Evolutionary conservation across 768 basidiomycete genomes (phyloP).

Genomic region (Collybiopsis luxurians): DNA sequence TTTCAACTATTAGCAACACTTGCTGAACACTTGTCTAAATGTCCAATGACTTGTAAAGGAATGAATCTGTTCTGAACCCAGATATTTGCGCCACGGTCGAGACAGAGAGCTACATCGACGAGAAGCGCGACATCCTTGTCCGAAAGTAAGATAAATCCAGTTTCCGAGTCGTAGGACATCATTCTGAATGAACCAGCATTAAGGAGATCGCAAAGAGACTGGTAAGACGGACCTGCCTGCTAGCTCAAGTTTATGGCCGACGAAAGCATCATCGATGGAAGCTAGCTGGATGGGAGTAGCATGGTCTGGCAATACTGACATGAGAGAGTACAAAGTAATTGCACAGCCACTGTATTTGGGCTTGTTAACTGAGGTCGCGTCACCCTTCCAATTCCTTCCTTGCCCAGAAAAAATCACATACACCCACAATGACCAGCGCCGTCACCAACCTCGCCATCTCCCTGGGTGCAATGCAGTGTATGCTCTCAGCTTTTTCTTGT

Average conservation of each 20-base stretch:
- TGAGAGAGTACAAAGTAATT: not conserved
- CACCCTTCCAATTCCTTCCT: not conserved
- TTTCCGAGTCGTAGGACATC: constrained; percentile 50
- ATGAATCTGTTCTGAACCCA: constrained; percentile 57
- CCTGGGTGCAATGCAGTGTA: constrained; percentile 91
- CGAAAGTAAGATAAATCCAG: constrained; percentile 45
- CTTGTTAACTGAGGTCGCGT: not conserved
- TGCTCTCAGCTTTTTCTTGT: constrained; percentile 12
- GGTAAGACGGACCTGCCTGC: constrained; percentile 61
- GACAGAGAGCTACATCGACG: constrained; percentile 54
- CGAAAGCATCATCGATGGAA: constrained; percentile 33
- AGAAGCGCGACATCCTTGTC: constrained; percentile 50
- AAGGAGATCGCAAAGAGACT: not conserved
- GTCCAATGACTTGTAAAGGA: constrained; percentile 54
- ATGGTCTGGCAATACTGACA: constrained; percentile 44
- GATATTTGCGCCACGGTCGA: constrained; percentile 31
- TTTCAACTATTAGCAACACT: constrained; percentile 35
- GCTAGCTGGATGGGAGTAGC: constrained; percentile 44
- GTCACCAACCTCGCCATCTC: constrained; percentile 85
- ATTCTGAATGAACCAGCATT: constrained; percentile 37
- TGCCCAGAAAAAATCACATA: no score
- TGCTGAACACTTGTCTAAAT: constrained; percentile 40
- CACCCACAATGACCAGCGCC: constrained; percentile 74
- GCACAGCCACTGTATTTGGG: not conserved
- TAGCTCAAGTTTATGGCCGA: constrained; percentile 55